Percentiles rank a stretch among this genome's conserved stretches.
phyloP scores from a whole-genome alignment of 768 basidiomycete genomes.

The Lentinula lateritia region DNA sequence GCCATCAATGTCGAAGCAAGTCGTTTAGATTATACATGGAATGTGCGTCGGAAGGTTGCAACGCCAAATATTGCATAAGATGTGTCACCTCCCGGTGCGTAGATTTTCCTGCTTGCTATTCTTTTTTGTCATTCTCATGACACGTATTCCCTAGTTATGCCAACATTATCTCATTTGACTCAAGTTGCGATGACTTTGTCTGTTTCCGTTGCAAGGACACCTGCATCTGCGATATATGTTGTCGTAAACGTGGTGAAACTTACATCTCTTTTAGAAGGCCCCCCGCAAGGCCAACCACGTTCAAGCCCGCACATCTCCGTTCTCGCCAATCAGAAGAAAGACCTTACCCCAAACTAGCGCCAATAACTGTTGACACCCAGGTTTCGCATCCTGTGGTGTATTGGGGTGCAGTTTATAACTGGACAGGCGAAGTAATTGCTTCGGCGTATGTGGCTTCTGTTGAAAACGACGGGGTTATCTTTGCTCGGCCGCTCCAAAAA shows the following conservation, averaged over 20 bases:
- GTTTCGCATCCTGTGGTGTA: slow-evolving; percentile 16
- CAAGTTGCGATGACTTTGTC: slow-evolving; percentile 16
- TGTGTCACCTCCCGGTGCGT: background rate
- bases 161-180: slow-evolving; percentile 14
- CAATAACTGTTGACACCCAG: background rate
- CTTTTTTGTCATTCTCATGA: background rate
- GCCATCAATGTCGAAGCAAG: background rate
- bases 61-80: background rate
- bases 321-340: background rate
- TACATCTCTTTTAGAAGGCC: slow-evolving; percentile 30
- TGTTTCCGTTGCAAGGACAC: slow-evolving; percentile 41
- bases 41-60: background rate
- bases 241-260: slow-evolving; percentile 37
- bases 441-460: slow-evolving; percentile 17
- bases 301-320: background rate
- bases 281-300: slow-evolving; percentile 6
- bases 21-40: background rate
- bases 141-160: slow-evolving; percentile 20
- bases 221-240: slow-evolving; percentile 47
- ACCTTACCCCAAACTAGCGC: background rate
- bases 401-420: slow-evolving; percentile 25
- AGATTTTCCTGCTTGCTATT: background rate
- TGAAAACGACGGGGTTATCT: slow-evolving; percentile 17
- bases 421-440: slow-evolving; percentile 22
- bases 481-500: slow-evolving; percentile 9